A percentile compares a stretch with the other conserved stretches of the same genome.
phyloP scores from a whole-genome alignment of 441 rosid species.

The Hura crepitans region DNA sequence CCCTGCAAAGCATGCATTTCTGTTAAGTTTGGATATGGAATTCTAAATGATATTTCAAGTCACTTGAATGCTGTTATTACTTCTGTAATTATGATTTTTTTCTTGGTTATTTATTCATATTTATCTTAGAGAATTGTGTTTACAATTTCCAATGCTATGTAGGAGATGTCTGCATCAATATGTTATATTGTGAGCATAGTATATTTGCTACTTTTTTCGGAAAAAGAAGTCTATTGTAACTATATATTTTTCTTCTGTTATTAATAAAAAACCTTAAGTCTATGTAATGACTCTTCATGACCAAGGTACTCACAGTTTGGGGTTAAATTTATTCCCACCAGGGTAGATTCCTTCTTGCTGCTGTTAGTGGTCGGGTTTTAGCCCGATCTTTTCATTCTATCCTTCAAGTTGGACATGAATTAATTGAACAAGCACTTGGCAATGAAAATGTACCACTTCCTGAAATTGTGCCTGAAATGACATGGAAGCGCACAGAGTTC shows the following conservation, averaged over 20 bases:
- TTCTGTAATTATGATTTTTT: neutral
- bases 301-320: constrained; percentile 11
- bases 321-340: constrained; percentile 31
- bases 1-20: neutral
- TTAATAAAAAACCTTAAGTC: no score
- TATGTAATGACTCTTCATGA: constrained; percentile 7
- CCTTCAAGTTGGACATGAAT: constrained; percentile 70
- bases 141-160: neutral
- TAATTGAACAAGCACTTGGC: constrained; percentile 75
- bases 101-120: neutral
- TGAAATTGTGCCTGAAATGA: constrained; percentile 83
- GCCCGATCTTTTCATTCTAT: constrained; percentile 89
- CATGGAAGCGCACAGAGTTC: constrained; percentile 82
- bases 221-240: neutral
- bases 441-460: constrained; percentile 48
- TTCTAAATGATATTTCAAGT: neutral
- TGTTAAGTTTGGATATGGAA: constrained; percentile 10
- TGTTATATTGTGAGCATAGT: neutral
- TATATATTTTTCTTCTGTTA: neutral
- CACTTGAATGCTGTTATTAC: neutral
- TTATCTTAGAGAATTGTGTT: neutral
- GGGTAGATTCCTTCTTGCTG: constrained; percentile 99
- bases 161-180: neutral
- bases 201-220: neutral
- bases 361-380: constrained; percentile 91